Percentiles rank a stretch among this genome's conserved stretches.
These are phyloP conservation scores for Linum tenue DNA, from an alignment of 345 rosid genomes.

Conservation along the genomic window DNA sequence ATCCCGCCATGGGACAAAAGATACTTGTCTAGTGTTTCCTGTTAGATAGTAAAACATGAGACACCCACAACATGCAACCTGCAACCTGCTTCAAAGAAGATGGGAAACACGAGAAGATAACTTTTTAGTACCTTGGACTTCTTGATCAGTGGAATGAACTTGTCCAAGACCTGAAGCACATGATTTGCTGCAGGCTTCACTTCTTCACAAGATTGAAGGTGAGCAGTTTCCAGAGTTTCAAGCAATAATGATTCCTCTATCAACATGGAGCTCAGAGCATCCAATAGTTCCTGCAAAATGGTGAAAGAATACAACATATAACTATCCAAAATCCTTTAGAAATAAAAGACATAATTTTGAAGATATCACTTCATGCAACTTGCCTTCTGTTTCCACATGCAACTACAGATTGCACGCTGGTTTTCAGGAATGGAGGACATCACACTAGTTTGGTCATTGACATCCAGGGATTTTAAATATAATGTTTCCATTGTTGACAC, in stretches of 20 bases:
- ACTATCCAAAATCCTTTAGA: background rate
- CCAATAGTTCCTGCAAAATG: slow-evolving; percentile 60
- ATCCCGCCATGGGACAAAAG: slow-evolving; percentile 40
- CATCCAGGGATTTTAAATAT: slow-evolving; percentile 22
- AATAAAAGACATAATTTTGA: background rate
- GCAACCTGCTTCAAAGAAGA: slow-evolving; percentile 1
- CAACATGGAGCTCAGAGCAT: slow-evolving; percentile 41
- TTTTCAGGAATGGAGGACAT: slow-evolving; percentile 39
- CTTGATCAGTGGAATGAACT: slow-evolving; percentile 39
- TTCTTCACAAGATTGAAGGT: slow-evolving; percentile 44
- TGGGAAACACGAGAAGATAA: slow-evolving; percentile 5
- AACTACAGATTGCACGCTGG: slow-evolving; percentile 39
- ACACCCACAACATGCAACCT: slow-evolving; percentile 18
- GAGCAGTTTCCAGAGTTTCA: slow-evolving; percentile 47
- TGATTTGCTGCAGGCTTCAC: slow-evolving; percentile 40
- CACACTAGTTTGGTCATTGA: slow-evolving; percentile 16
- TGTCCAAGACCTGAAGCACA: slow-evolving; percentile 43
- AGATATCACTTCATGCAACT: slow-evolving; percentile 8
- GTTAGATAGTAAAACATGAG: slow-evolving; percentile 21
- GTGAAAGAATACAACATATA: slow-evolving; percentile 4
- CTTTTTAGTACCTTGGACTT: slow-evolving; percentile 53
- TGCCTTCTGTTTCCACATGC: slow-evolving; percentile 88
- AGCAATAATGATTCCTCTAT: slow-evolving; percentile 54
- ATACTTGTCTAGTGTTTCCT: slow-evolving; percentile 65
- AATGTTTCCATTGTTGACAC: slow-evolving; percentile 33